Conservation (phyloP, 2,329 filamentous ascomycete genomes). For the Knufia fluminis region DNA sequence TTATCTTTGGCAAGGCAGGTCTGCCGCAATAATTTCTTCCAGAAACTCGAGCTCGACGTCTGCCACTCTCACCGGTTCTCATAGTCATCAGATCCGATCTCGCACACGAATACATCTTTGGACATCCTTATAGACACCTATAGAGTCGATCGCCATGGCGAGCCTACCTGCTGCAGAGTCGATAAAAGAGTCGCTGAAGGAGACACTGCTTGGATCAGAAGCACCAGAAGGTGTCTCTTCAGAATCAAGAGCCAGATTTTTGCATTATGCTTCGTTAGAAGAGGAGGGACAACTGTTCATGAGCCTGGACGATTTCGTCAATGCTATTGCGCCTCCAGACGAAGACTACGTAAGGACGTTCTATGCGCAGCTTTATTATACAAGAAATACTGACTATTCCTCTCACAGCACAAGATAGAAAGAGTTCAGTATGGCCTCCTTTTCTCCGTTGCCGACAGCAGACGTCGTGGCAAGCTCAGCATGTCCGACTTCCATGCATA, state of each 20-base stretch:
- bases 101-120: not conserved
- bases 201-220: conserved; percentile 60
- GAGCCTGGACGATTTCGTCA: conserved; percentile 76
- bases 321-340: conserved; percentile 73
- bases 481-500: conserved; percentile 86
- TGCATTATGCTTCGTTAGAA: conserved; percentile 66
- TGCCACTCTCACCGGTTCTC: no score
- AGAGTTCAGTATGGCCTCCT: conserved; percentile 91
- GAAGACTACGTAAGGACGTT: conserved; percentile 76
- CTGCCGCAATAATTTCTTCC: not conserved
- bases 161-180: conserved; percentile 23
- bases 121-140: not conserved
- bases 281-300: conserved; percentile 70
- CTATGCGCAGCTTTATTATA: not conserved
- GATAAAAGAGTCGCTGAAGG: conserved; percentile 65
- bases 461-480: conserved; percentile 60
- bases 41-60: not conserved
- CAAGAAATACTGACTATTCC: conserved; percentile 1
- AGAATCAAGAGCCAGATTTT: conserved; percentile 67
- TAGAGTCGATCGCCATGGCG: conserved; percentile 28
- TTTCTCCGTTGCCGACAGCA: conserved; percentile 81
- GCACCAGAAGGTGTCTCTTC: conserved; percentile 56
- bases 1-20: not conserved
- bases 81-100: no score
- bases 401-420: conserved; percentile 83